These are phyloP conservation scores for Geotrichum macrosporum DNA, from an alignment of 1,139 yeast genomes.

Conservation along the genomic window DNA sequence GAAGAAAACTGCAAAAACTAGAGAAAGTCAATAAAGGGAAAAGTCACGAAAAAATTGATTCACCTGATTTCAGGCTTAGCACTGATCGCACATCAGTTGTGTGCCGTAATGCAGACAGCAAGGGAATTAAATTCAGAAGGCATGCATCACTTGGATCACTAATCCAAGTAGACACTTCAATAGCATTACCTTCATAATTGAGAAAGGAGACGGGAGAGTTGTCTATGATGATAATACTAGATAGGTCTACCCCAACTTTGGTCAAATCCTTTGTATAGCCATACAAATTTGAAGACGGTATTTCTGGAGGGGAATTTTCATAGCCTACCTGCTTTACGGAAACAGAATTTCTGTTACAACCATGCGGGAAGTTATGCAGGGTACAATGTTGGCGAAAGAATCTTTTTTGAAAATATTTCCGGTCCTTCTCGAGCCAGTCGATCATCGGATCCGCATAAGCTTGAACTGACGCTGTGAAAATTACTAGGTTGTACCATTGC, in stretches of 20 bases:
- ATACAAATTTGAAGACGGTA: constrained; percentile 35
- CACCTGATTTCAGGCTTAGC: constrained; percentile 73
- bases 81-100: constrained; percentile 84
- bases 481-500: constrained; percentile 71
- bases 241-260: constrained; percentile 52
- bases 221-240: constrained; percentile 75
- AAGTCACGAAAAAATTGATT: constrained; percentile 48
- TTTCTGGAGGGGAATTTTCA: background rate
- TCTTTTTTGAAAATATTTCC: constrained; percentile 52
- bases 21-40: background rate
- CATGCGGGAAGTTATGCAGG: constrained; percentile 40
- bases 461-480: constrained; percentile 71
- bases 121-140: constrained; percentile 71
- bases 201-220: constrained; percentile 90
- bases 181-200: constrained; percentile 78
- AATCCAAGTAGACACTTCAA: constrained; percentile 95
- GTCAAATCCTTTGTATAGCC: constrained; percentile 87
- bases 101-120: constrained; percentile 71
- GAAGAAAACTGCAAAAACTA: too few relatives aligned
- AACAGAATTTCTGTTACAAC: too few relatives aligned
- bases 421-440: constrained; percentile 70
- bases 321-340: too few relatives aligned
- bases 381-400: constrained; percentile 80
- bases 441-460: constrained; percentile 98
- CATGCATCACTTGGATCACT: constrained; percentile 88